Base-by-base conservation (phyloP, 2,329 filamentous ascomycete species). In the Hypocreales sp. region DNA sequence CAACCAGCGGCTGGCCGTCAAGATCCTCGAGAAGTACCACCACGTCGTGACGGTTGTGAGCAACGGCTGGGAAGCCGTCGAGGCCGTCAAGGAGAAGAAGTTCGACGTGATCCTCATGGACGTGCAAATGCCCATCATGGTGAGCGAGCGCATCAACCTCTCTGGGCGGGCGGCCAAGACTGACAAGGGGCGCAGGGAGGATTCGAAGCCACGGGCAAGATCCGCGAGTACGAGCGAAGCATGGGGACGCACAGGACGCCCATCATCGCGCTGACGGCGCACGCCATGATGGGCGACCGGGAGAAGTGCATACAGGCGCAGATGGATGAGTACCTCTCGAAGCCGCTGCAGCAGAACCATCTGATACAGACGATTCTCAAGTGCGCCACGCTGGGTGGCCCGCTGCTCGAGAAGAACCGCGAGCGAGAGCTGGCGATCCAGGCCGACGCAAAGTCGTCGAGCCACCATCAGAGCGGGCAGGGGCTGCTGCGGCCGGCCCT, bases 91-190 rank as follows among this genome's bases (percentile, higher is more conserved):
- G 63, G 72, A 77, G 48, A 87, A 79, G 57, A 79, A 82, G 48
- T 98, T 92, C 50, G 90, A 98, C 51, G 82, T 93, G 35, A 90
- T 98, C 37, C 67, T 98, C 26, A 98, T 98, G 90, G 90, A 98
- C 48, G 90, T 98, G 12, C 90, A 95, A 51, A 98, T 98, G 90
- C 90, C 90, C n/a, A 80, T 95, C 44, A 95, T 95, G 86, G 76
- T 80, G 57, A 60, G 72, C 37, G 20, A n/a, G n/a, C n/a, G n/a
- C n/a, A n/a, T n/a, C n/a, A n/a, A n/a, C n/a, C n/a, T n/a, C n/a
- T n/a, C n/a, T n/a, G n/a, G n/a, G n/a, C n/a, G n/a, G n/a, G n/a
- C n/a, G n/a, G n/a, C n/a, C n/a, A n/a, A n/a, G n/a, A n/a, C n/a
- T n/a, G n/a, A n/a, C n/a, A 17, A 19, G 6, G 21, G 11, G 15